A percentile compares a stretch with the other conserved stretches of the same genome.
Conservation (phyloP, 2,329 filamentous ascomycete species). For the Fusarium anguioides region DNA sequence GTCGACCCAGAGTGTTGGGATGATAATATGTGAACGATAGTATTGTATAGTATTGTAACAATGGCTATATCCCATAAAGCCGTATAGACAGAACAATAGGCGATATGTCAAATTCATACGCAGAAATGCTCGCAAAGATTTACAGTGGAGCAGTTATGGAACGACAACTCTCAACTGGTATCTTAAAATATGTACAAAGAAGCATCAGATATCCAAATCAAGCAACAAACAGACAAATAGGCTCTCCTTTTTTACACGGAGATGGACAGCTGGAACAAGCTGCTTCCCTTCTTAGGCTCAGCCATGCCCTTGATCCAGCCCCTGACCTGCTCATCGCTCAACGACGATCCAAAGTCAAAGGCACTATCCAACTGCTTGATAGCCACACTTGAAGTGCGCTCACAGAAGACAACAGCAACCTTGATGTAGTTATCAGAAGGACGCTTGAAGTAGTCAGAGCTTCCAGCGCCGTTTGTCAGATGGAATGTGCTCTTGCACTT, state of each 20-base stretch:
- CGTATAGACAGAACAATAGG: conserved; percentile 25
- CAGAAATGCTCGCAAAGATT: background rate
- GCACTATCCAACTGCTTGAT: conserved; percentile 64
- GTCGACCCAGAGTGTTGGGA: conserved; percentile 5
- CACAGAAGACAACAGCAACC: conserved; percentile 71
- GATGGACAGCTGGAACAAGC: conserved; percentile 38
- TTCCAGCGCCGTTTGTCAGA: conserved; percentile 69
- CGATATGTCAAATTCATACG: background rate
- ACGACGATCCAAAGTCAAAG: conserved; percentile 54
- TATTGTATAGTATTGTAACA: conserved; percentile 43
- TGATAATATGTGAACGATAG: conserved; percentile 36
- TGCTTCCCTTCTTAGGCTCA: conserved; percentile 29
- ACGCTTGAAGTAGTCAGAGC: conserved; percentile 77
- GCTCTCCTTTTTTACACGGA: background rate
- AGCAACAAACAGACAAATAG: background rate
- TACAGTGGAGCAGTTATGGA: background rate
- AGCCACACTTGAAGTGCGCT: conserved; percentile 61
- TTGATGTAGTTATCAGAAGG: conserved; percentile 70
- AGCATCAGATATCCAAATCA: background rate
- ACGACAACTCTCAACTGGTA: conserved; percentile 11
- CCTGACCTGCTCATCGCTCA: conserved; percentile 54
- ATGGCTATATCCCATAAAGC: conserved; percentile 25
- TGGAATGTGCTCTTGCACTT: conserved; percentile 79
- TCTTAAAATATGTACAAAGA: conserved; percentile 26
- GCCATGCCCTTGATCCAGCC: conserved; percentile 46